Percentiles rank a stretch among this genome's conserved stretches.
Evolutionary conservation across 495 filamentous ascomycete genomes (phyloP).

Genomic region (Parathielavia hyrcaniae): DNA sequence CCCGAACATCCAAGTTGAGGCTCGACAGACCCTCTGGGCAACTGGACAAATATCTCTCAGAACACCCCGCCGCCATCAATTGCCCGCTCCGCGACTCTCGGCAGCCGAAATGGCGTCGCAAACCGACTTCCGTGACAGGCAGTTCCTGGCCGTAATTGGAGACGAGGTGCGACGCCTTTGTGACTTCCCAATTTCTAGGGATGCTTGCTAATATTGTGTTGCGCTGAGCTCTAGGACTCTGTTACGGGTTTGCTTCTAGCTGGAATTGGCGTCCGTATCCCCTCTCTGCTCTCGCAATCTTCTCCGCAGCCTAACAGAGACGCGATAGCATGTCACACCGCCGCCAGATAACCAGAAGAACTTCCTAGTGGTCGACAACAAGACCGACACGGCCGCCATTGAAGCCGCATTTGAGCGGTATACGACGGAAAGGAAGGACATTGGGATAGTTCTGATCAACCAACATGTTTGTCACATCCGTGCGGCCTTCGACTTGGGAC

Average conservation of each 20-base stretch:
- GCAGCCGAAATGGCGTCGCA: slow-evolving; percentile 45
- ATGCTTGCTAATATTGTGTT: slow-evolving; percentile 15
- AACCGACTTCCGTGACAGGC: slow-evolving; percentile 73
- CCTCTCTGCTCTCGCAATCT: neutral
- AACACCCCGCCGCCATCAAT: neutral
- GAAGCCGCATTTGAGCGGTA: slow-evolving; percentile 88
- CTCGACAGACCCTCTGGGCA: neutral
- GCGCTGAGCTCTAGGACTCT: slow-evolving; percentile 58
- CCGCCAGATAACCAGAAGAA: slow-evolving; percentile 86
- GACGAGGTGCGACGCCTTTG: slow-evolving; percentile 65
- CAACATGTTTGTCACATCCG: slow-evolving; percentile 68
- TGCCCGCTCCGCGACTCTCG: neutral
- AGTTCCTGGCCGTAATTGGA: slow-evolving; percentile 95
- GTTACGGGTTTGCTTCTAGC: slow-evolving; percentile 91
- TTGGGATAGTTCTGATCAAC: slow-evolving; percentile 93
- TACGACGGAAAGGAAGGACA: slow-evolving; percentile 84
- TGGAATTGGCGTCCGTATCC: slow-evolving; percentile 75
- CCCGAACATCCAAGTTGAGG: neutral
- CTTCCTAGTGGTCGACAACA: slow-evolving; percentile 91
- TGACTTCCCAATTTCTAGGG: neutral
- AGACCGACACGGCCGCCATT: slow-evolving; percentile 82
- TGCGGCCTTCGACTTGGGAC: neutral
- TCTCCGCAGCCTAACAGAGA: slow-evolving; percentile 5
- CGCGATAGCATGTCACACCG: slow-evolving; percentile 35
- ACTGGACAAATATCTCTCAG: neutral